Evolutionary conservation across 2,329 filamentous ascomycete genomes (phyloP).

Genomic region (Arthroderma sp.): DNA sequence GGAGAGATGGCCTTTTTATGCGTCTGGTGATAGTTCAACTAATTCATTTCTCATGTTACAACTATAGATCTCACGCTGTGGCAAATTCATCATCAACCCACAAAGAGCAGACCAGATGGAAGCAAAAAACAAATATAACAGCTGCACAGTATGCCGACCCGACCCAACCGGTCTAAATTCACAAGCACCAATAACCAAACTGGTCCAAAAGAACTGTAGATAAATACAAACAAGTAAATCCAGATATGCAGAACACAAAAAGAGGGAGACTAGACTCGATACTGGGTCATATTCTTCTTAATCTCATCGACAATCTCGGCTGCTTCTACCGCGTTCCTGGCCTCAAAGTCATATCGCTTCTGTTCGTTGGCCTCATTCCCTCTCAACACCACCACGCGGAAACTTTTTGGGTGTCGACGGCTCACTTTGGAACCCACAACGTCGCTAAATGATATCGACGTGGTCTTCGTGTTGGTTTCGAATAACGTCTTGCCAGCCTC

Average conservation of each 20-base stretch:
- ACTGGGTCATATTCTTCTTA: slow-evolving; percentile 42
- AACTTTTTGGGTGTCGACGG: slow-evolving; percentile 50
- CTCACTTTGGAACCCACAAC: slow-evolving; percentile 54
- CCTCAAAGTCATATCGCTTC: slow-evolving; percentile 56
- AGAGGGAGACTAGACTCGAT: slow-evolving; percentile 17
- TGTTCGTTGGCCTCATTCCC: slow-evolving; percentile 50
- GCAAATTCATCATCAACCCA: too few relatives aligned
- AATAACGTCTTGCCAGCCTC: slow-evolving; percentile 41
- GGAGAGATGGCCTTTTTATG: too few relatives aligned
- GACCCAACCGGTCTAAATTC: too few relatives aligned
- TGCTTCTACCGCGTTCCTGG: slow-evolving; percentile 43
- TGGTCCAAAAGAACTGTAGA: too few relatives aligned
- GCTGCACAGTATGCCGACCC: too few relatives aligned
- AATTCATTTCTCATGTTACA: too few relatives aligned
- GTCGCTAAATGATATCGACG: slow-evolving; percentile 49
- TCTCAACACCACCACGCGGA: slow-evolving; percentile 47
- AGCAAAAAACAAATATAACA: too few relatives aligned
- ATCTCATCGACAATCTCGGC: slow-evolving; percentile 51
- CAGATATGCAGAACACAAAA: neutral
- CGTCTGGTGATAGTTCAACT: too few relatives aligned
- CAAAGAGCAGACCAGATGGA: too few relatives aligned
- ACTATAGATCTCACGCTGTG: too few relatives aligned
- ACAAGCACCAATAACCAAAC: too few relatives aligned
- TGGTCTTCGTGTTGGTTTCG: slow-evolving; percentile 38
- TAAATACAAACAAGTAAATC: too few relatives aligned